Percentiles rank a stretch among this genome's conserved stretches.
Evolutionary conservation across 768 basidiomycete species (phyloP).

Genomic region (Kwoniella dejecticola): DNA sequence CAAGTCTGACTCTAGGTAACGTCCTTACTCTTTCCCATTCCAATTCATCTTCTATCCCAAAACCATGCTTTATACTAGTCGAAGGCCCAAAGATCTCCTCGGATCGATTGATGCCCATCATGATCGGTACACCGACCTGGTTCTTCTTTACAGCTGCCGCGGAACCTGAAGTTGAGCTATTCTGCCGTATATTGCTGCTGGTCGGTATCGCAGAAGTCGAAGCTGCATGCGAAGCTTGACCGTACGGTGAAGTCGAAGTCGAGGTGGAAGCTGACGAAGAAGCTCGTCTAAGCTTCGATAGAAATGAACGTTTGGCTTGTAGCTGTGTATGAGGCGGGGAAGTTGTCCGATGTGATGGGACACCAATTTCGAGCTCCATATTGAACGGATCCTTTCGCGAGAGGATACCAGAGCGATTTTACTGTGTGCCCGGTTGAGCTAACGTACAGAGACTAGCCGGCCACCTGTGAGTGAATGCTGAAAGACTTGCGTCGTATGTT

Average conservation of each 20-base stretch:
- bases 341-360: neutral
- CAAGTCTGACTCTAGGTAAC: conserved; percentile 38
- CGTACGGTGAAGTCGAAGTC: conserved; percentile 3
- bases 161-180: neutral
- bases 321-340: neutral
- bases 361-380: neutral
- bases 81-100: conserved; percentile 16
- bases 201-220: conserved; percentile 4
- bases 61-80: conserved; percentile 17
- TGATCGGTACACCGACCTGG: conserved; percentile 24
- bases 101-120: conserved; percentile 20
- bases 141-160: conserved; percentile 6
- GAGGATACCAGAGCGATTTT: neutral
- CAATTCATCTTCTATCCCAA: conserved; percentile 24
- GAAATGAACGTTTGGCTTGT: conserved; percentile 6
- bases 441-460: neutral
- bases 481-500: no score
- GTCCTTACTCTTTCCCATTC: conserved; percentile 37
- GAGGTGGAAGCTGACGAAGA: conserved; percentile 5
- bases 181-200: neutral
- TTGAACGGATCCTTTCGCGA: neutral
- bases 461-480: neutral
- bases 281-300: conserved; percentile 12
- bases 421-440: neutral
- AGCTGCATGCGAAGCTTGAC: conserved; percentile 1